phyloP scores from a whole-genome alignment of 2,329 filamentous ascomycete genomes.

The Acrocalymma vagum region DNA sequence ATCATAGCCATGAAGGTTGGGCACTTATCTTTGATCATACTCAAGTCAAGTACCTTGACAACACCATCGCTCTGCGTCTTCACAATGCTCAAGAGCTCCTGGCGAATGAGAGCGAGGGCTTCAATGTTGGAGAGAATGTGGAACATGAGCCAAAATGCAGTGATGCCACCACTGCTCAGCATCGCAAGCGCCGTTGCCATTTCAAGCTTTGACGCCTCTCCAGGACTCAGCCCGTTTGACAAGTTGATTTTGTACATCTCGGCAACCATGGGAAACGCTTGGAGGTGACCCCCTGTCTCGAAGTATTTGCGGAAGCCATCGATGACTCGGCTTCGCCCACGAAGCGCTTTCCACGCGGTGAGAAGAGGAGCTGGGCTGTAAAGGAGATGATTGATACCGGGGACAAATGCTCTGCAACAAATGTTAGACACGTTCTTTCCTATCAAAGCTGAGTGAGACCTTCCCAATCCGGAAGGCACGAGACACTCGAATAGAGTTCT shows the following conservation, averaged over 20 bases:
- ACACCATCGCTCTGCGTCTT: no score
- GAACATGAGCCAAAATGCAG: conserved; percentile 53
- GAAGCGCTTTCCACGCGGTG: conserved; percentile 42
- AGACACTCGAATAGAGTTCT: not conserved
- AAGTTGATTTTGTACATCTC: conserved; percentile 46
- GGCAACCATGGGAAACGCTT: conserved; percentile 48
- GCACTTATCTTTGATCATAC: conserved; percentile 45
- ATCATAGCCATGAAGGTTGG: conserved; percentile 51
- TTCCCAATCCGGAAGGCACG: not conserved
- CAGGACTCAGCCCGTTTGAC: conserved; percentile 38
- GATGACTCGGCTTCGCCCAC: conserved; percentile 44
- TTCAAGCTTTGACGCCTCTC: conserved; percentile 53
- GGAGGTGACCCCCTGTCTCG: conserved; percentile 45
- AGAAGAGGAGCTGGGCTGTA: conserved; percentile 31
- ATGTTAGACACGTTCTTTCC: no score
- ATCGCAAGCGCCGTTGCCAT: conserved; percentile 52
- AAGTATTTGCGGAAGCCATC: conserved; percentile 52
- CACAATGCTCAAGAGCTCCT: conserved; percentile 29
- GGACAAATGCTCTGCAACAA: conserved; percentile 30
- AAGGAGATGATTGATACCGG: conserved; percentile 31
- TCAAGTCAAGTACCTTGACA: conserved; percentile 37
- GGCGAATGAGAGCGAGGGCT: conserved; percentile 39
- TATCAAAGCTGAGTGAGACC: no score
- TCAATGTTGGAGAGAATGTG: conserved; percentile 45
- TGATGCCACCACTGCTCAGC: conserved; percentile 51